Evolutionary conservation across 2,329 filamentous ascomycete genomes (phyloP), one percentile per base, ranked within the genome.

Genomic region (Huntiella decipiens): DNA sequence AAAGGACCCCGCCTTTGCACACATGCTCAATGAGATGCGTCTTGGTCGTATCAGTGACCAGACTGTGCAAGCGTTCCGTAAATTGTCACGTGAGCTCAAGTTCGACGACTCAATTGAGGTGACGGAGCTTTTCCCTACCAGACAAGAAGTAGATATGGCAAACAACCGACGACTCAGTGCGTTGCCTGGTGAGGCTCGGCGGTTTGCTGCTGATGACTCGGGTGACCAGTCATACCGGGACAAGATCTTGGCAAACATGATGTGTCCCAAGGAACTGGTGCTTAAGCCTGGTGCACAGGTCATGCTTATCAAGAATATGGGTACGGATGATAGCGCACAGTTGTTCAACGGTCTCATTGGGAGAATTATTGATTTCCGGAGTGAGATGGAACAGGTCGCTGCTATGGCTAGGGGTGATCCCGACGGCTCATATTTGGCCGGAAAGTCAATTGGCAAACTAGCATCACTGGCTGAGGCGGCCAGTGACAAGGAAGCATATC

Each of bases 21-120:
- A 71, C 4, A 98, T 98, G 87, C 71, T 98, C 44, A 98, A 98
- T 57, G 88, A 98, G 60, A 95, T 98, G 85, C 79, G 91, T 42
- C 68, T 96, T 46, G 91, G 91, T 3, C 79, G 73, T 44, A 78
- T 96, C 44, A 82, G 73, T 31, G 70, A 76, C n/a, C 65, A 73
- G 6, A 94, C 87, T 0, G 77, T 93, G 32, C 66, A 71, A 6
- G 74, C 77, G 0, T 98, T 98, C 64, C 77, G 73, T 54, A 70
- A 68, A 3, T 66, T 98, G 3, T 73, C 75, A 19, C 70, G 91
- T 19, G 77, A 78, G 0, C 67, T 92, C 1, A 65, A 70, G 3
- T 84, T 82, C 52, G 68, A 80, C 40, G 86, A 92, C 56, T 73
- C 75, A 3, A 80, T 88, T 15, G 64, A 65, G 8, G 57, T 56